phyloP scores from a whole-genome alignment of 163 green algal genomes.

The Scenedesmus sp. region DNA sequence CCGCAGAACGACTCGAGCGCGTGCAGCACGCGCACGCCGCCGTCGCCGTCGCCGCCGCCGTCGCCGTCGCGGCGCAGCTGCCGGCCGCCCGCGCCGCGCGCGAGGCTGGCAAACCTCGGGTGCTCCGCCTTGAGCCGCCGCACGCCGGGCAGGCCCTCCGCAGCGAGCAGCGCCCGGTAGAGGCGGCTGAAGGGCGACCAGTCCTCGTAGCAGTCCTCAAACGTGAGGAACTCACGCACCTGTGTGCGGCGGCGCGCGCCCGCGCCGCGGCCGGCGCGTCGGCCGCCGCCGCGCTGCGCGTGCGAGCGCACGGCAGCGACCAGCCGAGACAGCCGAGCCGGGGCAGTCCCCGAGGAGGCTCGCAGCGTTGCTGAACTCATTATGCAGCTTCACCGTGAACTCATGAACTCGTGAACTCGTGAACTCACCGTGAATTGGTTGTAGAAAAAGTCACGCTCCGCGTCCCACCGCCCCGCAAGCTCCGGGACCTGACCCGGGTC shows the following conservation, averaged over 20 bases:
- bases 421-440: slow-evolving; percentile 33
- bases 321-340: too few species aligned
- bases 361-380: too few species aligned
- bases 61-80: too few species aligned
- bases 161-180: slow-evolving; percentile 6
- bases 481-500: slow-evolving; percentile 4
- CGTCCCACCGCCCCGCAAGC: slow-evolving; percentile 10
- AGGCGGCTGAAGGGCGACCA: background rate
- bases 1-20: slow-evolving; percentile 40
- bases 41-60: too few species aligned
- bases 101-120: background rate
- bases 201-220: slow-evolving; percentile 34
- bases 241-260: too few species aligned
- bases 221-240: background rate
- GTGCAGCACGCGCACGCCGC: slow-evolving; percentile 16
- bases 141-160: slow-evolving; percentile 5
- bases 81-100: background rate
- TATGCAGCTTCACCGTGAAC: too few species aligned
- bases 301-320: too few species aligned
- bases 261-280: too few species aligned
- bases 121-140: background rate
- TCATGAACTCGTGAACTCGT: too few species aligned
- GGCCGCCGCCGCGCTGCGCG: too few species aligned
- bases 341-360: too few species aligned
- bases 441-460: slow-evolving; percentile 25